These are phyloP conservation scores for Fusarium dlaminii DNA, from an alignment of 2,329 filamentous ascomycete species.

Conservation along the genomic window DNA sequence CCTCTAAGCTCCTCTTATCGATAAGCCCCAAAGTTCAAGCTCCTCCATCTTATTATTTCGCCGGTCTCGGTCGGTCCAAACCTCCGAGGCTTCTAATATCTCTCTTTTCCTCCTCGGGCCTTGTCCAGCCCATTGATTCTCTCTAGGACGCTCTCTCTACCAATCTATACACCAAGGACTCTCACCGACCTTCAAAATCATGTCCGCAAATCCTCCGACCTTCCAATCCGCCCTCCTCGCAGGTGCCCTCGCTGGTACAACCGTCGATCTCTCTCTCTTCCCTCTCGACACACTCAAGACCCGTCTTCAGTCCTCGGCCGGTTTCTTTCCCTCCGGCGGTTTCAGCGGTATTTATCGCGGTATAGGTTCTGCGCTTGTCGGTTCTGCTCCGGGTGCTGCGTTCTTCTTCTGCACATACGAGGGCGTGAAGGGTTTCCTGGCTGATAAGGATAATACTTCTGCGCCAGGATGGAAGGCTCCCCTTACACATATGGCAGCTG, in stretches of 20 bases:
- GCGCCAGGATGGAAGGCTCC: slow-evolving; percentile 41
- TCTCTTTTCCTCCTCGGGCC: slow-evolving; percentile 4
- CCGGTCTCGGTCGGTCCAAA: slow-evolving; percentile 40
- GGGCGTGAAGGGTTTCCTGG: slow-evolving; percentile 68
- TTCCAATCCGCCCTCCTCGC: slow-evolving; percentile 75
- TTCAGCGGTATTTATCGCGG: slow-evolving; percentile 94
- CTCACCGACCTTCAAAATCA: not conserved
- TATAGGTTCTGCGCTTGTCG: slow-evolving; percentile 87
- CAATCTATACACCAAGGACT: not conserved
- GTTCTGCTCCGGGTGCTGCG: slow-evolving; percentile 91
- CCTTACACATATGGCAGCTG: slow-evolving; percentile 82
- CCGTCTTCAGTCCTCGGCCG: slow-evolving; percentile 83
- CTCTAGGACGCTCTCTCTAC: not conserved
- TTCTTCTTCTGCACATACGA: slow-evolving; percentile 99
- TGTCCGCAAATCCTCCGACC: slow-evolving; percentile 46
- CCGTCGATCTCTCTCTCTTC: slow-evolving; percentile 95
- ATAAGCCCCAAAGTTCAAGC: slow-evolving; percentile 31
- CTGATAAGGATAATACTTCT: slow-evolving; percentile 41
- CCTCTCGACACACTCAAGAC: slow-evolving; percentile 99
- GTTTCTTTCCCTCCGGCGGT: slow-evolving; percentile 85
- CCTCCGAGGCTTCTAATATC: slow-evolving; percentile 24
- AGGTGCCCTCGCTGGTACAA: slow-evolving; percentile 91
- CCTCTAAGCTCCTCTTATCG: slow-evolving; percentile 35
- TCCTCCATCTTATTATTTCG: slow-evolving; percentile 30
- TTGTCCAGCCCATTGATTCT: slow-evolving; percentile 4